Evolutionary conservation across 495 filamentous ascomycete genomes (phyloP), one percentile per base, ranked within the genome.

Genomic region (Xylaria palmicola): DNA sequence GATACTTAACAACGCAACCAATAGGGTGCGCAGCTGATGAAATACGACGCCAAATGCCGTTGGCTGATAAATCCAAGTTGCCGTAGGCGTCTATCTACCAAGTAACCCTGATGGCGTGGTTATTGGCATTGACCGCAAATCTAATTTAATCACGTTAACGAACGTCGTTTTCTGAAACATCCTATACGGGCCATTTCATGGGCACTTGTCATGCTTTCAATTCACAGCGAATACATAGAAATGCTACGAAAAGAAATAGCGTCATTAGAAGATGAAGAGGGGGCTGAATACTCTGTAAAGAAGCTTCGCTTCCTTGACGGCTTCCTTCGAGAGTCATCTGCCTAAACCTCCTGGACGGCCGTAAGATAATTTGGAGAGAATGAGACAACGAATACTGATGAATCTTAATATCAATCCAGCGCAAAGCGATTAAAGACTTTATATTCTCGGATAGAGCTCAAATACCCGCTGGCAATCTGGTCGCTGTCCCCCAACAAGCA

Each of bases 161-260:
- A n/a, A n/a, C n/a, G n/a, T n/a, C n/a, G n/a, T n/a, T n/a, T n/a
- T n/a, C n/a, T 36, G 32, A 98, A 98, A 75, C 95, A 68, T 93
- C 89, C 67, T 95, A 99, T 67, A 95, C 95, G 75, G 93, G 94
- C 12, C 95, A 95, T 0, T 99, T 90, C 74, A 96, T 99, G 94
- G 95, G 95, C 26, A 98, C 95, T 1, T 99, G 98, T 80, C 83
- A 92, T 26, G 96, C 32, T 36, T 12, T 36, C 32, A 36, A 12
- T 12, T 36, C 32, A 36, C 32, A 36, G 32, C 32, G 32, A 36
- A 36, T 36, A 36, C 12, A 12, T 36, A 36, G 32, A 36, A 12
- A 6, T 36, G 32, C 32, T 98, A 73, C 88, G 91, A 68, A 97
- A 95, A 74, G 88, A 84, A 32, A 84, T 81, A 58, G 77, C 77